A percentile compares a stretch with the other conserved stretches of the same genome.
Conservation (phyloP, 140 eudicot genomes). For the Erigeron philadelphicus region DNA sequence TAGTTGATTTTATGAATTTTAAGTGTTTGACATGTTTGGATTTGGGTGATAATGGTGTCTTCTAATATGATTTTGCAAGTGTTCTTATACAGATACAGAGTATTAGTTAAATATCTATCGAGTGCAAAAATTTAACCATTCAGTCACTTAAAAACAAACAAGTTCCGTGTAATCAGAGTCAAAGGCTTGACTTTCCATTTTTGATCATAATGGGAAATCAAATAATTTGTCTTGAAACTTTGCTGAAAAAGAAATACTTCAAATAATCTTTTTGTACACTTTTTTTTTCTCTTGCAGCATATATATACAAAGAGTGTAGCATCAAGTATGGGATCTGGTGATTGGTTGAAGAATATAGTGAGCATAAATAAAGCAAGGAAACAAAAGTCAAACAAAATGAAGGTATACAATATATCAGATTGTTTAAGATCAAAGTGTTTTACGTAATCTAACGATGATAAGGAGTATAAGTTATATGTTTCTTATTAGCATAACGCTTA, state of each 20-base stretch:
- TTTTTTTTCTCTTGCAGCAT: conserved; percentile 26
- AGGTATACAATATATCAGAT: conserved; percentile 43
- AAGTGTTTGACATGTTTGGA: too few species aligned
- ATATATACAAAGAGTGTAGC: not conserved
- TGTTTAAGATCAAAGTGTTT: not conserved
- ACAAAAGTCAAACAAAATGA: conserved; percentile 38
- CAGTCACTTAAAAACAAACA: too few species aligned
- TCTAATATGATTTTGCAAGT: too few species aligned
- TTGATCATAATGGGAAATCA: not conserved
- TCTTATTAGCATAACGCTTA: not conserved
- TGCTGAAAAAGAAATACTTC: not conserved
- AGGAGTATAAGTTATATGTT: not conserved
- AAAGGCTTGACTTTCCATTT: not conserved
- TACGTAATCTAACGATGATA: conserved; percentile 1
- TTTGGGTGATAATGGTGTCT: too few species aligned
- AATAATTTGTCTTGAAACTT: not conserved
- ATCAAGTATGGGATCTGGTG: conserved; percentile 81
- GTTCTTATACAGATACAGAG: too few species aligned
- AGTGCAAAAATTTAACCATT: too few species aligned
- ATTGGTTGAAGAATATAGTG: conserved; percentile 81
- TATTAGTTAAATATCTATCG: too few species aligned
- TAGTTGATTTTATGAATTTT: too few species aligned
- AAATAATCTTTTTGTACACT: not conserved
- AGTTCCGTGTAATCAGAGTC: too few species aligned
- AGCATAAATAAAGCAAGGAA: conserved; percentile 64